Evolutionary conservation across 768 basidiomycete species (phyloP).

Genomic region (Filobasidium wieringae): DNA sequence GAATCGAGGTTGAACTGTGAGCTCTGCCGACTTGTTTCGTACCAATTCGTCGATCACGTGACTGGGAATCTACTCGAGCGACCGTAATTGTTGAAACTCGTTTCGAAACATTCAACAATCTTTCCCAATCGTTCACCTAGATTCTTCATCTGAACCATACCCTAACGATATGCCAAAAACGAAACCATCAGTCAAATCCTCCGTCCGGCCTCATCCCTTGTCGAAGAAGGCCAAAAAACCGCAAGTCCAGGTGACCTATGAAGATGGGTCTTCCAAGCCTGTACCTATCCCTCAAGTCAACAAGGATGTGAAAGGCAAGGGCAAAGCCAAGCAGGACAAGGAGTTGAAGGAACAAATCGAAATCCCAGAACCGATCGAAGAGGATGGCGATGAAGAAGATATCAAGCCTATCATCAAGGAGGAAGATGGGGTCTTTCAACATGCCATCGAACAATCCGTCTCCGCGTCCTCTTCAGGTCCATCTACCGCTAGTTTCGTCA

Average conservation of each 20-base stretch:
- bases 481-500: conserved; percentile 52
- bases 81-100: not conserved
- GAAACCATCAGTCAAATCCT: not conserved
- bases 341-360: not conserved
- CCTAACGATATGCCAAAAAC: not conserved
- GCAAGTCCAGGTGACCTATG: not conserved
- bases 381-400: not conserved
- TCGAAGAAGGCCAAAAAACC: not conserved
- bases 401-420: not conserved
- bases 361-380: not conserved
- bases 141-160: too few relatives aligned
- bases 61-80: not conserved
- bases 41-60: not conserved
- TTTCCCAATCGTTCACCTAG: too few relatives aligned
- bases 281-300: not conserved
- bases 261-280: not conserved
- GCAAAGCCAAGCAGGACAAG: not conserved
- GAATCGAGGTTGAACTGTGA: not conserved
- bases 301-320: not conserved
- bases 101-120: too few relatives aligned
- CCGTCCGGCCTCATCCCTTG: not conserved
- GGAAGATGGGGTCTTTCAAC: not conserved
- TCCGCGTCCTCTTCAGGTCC: not conserved
- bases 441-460: not conserved
- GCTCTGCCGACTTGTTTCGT: not conserved